Evolutionary conservation across 2,329 filamentous ascomycete genomes (phyloP), one percentile per base, ranked within the genome.

Genomic region (Ophiosphaerella herpotricha): DNA sequence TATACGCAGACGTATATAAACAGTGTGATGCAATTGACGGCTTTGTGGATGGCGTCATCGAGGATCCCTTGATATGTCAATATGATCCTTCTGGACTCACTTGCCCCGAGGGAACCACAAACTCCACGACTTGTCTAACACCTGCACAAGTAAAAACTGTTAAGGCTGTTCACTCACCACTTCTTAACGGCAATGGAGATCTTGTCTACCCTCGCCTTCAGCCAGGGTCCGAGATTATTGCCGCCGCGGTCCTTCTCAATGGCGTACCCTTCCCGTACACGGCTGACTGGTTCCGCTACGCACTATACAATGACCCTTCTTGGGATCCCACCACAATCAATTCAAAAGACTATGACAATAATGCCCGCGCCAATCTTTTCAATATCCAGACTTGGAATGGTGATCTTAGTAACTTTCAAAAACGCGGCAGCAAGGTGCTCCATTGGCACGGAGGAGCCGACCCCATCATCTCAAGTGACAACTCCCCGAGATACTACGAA

Each of bases 21-120:
- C 79, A 82, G 59, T 83, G 80, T 59, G 80, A 82, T 54, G 58
- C 59, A 3, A 65, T 80, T 6, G 80, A 82, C 55, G 77, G 78
- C 14, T 74, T 75, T 11, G 61, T 67, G 8, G 80, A 83, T 58
- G 77, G 77, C 7, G 75, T 81, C 45, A 64, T 81, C 26, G 77
- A 79, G 56, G 75, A 78, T 55, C 73, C 78, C 2, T 68, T 67
- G 7, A 64, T 74, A n/a, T 80, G 78, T 66, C 54, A 71, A 14
- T 78, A 77, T 58, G 61, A 72, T 31, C 75, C 77, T 13, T 68
- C 74, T 34, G 64, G 64, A 3, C 64, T 78, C 12, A 52, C 72
- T 26, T 78, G 76, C 62, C 42, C 37, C 7, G 46, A 44, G 42
- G 52, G 58, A 32, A 65, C 59, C 35, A 57, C 56, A 11, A 72